Conservation (phyloP, 2,329 filamentous ascomycete genomes). For the Fusarium pilosicola region DNA sequence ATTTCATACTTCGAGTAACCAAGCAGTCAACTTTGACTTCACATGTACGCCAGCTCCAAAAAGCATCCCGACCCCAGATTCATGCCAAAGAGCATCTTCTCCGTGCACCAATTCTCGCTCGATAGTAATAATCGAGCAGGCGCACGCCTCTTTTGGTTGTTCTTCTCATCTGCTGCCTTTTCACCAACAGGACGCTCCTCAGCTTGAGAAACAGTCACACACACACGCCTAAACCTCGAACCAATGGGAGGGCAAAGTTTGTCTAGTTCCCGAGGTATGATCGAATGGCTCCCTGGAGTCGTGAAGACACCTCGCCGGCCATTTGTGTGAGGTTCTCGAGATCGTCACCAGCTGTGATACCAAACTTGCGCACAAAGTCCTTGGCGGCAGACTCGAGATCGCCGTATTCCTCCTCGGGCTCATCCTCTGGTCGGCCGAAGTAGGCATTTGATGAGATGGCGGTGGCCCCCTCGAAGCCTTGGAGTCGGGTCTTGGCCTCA, state of each 20-base stretch:
- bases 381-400: constrained; percentile 93
- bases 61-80: constrained; percentile 39
- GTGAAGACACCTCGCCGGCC: constrained; percentile 85
- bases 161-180: constrained; percentile 23
- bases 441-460: constrained; percentile 97
- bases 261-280: constrained; percentile 69
- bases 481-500: constrained; percentile 87
- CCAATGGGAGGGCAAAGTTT: not conserved
- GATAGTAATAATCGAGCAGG: constrained; percentile 14
- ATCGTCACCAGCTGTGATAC: constrained; percentile 94
- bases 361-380: constrained; percentile 95
- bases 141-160: constrained; percentile 19
- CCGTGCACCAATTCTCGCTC: constrained; percentile 18
- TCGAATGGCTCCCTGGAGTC: constrained; percentile 80
- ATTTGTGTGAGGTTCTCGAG: constrained; percentile 87
- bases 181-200: constrained; percentile 6
- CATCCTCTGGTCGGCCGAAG: constrained; percentile 92
- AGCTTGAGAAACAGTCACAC: constrained; percentile 21
- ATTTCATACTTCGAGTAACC: constrained; percentile 49
- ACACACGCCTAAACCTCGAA: not conserved
- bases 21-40: constrained; percentile 45
- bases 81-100: constrained; percentile 31
- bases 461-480: constrained; percentile 91
- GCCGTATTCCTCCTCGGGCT: constrained; percentile 82
- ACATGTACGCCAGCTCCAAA: constrained; percentile 47